phyloP scores from a whole-genome alignment of 2,329 filamentous ascomycete genomes.

The Fusarium sp. region DNA sequence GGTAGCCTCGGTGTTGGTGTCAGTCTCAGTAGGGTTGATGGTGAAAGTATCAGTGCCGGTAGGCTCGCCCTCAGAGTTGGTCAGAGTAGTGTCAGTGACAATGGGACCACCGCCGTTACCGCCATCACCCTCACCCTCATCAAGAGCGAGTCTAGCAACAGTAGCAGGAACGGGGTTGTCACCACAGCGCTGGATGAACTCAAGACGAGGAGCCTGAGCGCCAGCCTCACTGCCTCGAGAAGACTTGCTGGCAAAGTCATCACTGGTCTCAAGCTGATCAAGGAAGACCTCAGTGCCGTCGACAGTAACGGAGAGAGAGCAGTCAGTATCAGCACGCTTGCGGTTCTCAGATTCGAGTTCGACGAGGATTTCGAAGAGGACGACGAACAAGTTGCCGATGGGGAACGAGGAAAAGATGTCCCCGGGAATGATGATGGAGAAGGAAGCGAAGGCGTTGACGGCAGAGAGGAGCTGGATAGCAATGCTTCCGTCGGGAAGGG shows the following conservation, averaged over 20 bases:
- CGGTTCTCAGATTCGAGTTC: neutral
- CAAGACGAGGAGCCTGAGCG: neutral
- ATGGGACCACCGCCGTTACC: constrained; percentile 14
- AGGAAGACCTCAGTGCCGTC: constrained; percentile 5
- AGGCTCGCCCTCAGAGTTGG: constrained; percentile 3
- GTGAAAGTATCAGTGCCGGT: neutral
- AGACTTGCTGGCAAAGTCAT: rapidly evolving
- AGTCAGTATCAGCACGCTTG: constrained; percentile 25
- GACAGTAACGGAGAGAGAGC: neutral
- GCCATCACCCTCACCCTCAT: neutral
- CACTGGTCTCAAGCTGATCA: neutral
- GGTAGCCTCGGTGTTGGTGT: neutral
- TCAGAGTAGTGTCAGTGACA: neutral
- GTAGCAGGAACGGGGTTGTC: neutral
- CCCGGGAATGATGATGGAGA: neutral
- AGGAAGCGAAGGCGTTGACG: neutral
- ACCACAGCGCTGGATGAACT: constrained; percentile 7
- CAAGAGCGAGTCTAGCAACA: constrained; percentile 3
- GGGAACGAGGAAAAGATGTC: neutral
- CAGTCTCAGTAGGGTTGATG: neutral
- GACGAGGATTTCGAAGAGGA: constrained; percentile 3
- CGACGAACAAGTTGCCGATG: neutral
- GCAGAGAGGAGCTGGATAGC: neutral
- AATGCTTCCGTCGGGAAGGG: neutral
- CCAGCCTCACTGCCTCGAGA: rapidly evolving